Evolutionary conservation across 805 yeast species (phyloP), one percentile per base, ranked within the genome.

Genomic region (Cyberlindnera xylosilytica): DNA sequence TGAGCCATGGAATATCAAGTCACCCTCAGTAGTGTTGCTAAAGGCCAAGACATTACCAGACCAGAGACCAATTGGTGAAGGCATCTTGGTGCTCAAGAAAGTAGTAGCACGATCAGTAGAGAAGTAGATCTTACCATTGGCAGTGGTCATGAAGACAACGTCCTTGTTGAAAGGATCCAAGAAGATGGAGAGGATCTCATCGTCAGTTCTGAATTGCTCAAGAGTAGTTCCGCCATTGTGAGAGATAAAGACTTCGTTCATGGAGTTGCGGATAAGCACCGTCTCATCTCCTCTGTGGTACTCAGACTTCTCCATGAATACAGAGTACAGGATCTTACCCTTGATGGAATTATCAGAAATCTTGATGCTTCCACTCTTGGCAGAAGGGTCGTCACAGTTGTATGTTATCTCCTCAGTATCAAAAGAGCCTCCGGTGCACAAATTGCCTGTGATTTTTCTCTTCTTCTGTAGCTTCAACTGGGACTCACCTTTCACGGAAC

Each of bases 1-100:
- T 23, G 75, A 75, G 4, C 93, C 86, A 53, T 76, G 76, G 73
- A 82, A 83, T 16, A 93, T 79, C 49, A 88, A 76, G 44, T 74
- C 68, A 3, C 72, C 62, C 0, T 71, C 53, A 40, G 77, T 68
- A 1, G 59, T 59, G 20, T 79, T 78, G 57, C 81, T 81, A 70
- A 88, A 90, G 3, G 79, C 64, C 30, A 89, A 57, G 0, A 74
- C 66, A 12, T 13, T 26, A 13, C 6, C 6, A 12, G 10, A 9
- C 29, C 29, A 26, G 6, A 12, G 5, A 9, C 29, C n/a, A 13
- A 13, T 13, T 8, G 29, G 11, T 5, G 66, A 52, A 23, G 73
- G 56, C 20, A 60, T 56, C 1, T 46, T 38, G 48, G 83, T 83
- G 0, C 72, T 52, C 34, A 63, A 18, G 39, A 57, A 58, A 1